Conservation (phyloP, 441 rosid genomes). For the Aleurites moluccanus region DNA sequence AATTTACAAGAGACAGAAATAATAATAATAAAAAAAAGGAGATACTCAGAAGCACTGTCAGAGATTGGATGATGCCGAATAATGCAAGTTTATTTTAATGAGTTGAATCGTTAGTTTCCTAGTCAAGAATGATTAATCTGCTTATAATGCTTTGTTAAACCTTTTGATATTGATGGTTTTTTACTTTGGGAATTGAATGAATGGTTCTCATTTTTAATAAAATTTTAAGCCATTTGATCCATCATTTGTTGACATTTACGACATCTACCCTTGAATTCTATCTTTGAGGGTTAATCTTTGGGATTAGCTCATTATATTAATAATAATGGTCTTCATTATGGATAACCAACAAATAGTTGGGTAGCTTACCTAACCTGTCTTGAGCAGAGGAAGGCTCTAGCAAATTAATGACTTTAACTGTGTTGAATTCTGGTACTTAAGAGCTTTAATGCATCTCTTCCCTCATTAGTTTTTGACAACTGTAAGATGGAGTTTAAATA, state of each 20-base stretch:
- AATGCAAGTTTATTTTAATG: constrained; percentile 7
- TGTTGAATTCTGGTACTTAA: no score
- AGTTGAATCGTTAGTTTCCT: constrained; percentile 16
- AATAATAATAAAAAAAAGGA: constrained; percentile 39
- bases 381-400: no score
- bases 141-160: background rate
- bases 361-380: background rate
- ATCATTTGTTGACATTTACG: no score
- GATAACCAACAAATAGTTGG: background rate
- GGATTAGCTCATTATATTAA: background rate
- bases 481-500: no score
- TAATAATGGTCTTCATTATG: background rate
- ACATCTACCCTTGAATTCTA: no score
- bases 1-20: constrained; percentile 90
- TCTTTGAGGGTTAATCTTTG: no score
- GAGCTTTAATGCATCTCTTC: no score
- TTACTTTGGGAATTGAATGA: background rate
- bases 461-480: no score
- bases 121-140: background rate
- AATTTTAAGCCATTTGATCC: background rate
- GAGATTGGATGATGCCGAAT: constrained; percentile 19
- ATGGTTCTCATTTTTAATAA: constrained; percentile 11
- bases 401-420: no score
- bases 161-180: background rate
- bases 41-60: background rate